These are phyloP conservation scores for Tetratostichococcus sp. DNA, from an alignment of 139 green algal species.

Conservation along the genomic window DNA sequence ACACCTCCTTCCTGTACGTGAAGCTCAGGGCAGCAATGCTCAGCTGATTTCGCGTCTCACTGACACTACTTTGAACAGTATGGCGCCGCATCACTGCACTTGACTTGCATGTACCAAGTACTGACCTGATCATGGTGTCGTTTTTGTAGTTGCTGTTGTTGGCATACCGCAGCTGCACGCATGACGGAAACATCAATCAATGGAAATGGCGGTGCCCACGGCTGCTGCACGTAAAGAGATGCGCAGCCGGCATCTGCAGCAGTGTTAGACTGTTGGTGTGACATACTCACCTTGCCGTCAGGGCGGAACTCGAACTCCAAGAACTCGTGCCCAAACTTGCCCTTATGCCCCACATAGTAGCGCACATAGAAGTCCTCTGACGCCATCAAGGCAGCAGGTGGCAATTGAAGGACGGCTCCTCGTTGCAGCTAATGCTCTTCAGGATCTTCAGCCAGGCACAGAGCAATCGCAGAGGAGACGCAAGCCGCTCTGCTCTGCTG, in stretches of 20 bases:
- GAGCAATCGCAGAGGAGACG: too few species aligned
- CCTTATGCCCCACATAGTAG: slow-evolving; percentile 89
- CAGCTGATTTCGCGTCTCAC: too few species aligned
- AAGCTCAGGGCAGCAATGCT: neutral
- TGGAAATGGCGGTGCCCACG: too few species aligned
- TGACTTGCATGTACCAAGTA: too few species aligned
- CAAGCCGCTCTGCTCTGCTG: too few species aligned
- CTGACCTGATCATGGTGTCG: slow-evolving; percentile 84
- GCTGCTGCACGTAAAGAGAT: too few species aligned
- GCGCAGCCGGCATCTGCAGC: too few species aligned
- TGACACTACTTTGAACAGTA: too few species aligned
- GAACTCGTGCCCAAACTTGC: slow-evolving; percentile 96
- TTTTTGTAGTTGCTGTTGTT: slow-evolving; percentile 99
- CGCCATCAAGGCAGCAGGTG: neutral
- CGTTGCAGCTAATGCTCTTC: too few species aligned
- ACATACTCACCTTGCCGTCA: slow-evolving; percentile 70
- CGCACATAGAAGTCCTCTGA: slow-evolving; percentile 87
- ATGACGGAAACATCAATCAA: neutral
- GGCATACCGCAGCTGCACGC: slow-evolving; percentile 86
- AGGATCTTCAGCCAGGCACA: too few species aligned
- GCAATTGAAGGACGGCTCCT: too few species aligned
- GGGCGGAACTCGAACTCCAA: slow-evolving; percentile 95
- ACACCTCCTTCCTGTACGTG: slow-evolving; percentile 67
- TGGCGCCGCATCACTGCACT: too few species aligned
- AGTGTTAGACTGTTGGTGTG: neutral